Evolutionary conservation across 2,329 filamentous ascomycete species (phyloP), one percentile per base, ranked within the genome.

Genomic region (Exophiala sp.): DNA sequence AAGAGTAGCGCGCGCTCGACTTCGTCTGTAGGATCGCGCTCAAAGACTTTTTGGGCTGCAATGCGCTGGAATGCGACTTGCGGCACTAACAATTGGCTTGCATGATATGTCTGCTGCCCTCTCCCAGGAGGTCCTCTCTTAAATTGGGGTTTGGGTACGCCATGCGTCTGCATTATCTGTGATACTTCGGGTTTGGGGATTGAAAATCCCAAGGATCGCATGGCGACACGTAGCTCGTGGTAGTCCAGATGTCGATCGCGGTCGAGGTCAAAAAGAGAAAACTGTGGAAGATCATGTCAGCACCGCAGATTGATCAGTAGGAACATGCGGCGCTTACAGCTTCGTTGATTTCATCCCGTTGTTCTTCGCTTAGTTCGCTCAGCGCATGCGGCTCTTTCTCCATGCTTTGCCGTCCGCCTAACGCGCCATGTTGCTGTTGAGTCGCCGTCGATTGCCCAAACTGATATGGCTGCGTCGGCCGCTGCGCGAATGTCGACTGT

Each of bases 141-240:
- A 67, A 75, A 86, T 69, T 78, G 79, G 62, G 79, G 75, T n/a
- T 83, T 83, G 21, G 87, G 81, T 2, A 87, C 80, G 59, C 91
- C 94, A 71, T 94, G 85, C n/a, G 83, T 80, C 55, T 89, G 87
- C 57, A 99, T 81, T 58, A 95, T 83, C 42, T 81, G 77, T 65
- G 92, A 86, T 57, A 96, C 90, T 64, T 95, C 90, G 58, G 84
- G 78, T 71, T 96, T 96, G 55, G 89, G 82, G 46, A 96, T 79
- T 66, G 95, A 90, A 76, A 97, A 97, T 61, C 94, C 94, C 1
- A 99, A 84, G 3, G 94, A 94, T 70, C 95, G 94, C 65, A 97
- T 86, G 57, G 92, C 91, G 74, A 97, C 94, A 72, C 94, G 92
- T 70, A 97, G 89, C 75, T 99, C 94, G 75, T 97, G 94, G 78